Base-by-base conservation (phyloP, 2,329 filamentous ascomycete genomes). In the Calonectria multiphialidica region DNA sequence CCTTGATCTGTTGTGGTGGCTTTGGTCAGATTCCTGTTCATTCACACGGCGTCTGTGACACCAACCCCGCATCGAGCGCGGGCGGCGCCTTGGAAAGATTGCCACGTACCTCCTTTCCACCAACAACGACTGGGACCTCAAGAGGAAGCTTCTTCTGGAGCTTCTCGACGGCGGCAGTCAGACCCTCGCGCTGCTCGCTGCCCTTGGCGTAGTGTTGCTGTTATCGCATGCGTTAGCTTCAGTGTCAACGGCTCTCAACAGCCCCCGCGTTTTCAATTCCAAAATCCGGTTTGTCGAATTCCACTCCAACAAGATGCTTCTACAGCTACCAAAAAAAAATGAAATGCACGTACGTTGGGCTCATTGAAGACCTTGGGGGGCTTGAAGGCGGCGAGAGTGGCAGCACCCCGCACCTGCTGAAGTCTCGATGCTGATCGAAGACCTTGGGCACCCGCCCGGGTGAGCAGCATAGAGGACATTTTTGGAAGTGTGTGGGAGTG, bases 171-270 rank as follows among this genome's bases (percentile, higher is more conserved):
- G 96, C 95, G 59, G 93, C 90, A 59, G 91, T 90, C 63, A 99
- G 90, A 75, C 92, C 93, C 79, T 93, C 90, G 73, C 96, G 90
- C 82, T 98, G 94, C 28, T 91, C 84, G 1, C 96, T 97, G 72
- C 93, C 95, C 83, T 97, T 97, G 75, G 89, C 89, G 83, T 98
- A 99, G 85, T 96, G 93, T 87, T 97, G 94, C 95, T 98, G 78
- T 69, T 69, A 25, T 33, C 18, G 9, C n/a, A n/a, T 30, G 53
- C n/a, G 40, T 68, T 50, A 72, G 66, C 66, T 57, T 67, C 23
- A 30, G 16, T 37, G 28, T 72, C 53, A 16, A 5, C 28, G 21
- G 13, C 23, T 45, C 40, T 45, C 40, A 62, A 42, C 18, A 42
- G 37, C 37, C 25, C 25, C 57, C 23, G 25, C 57, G 25, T 42